Base-by-base conservation (phyloP, 2,329 filamentous ascomycete genomes). In the Neurospora sp. region DNA sequence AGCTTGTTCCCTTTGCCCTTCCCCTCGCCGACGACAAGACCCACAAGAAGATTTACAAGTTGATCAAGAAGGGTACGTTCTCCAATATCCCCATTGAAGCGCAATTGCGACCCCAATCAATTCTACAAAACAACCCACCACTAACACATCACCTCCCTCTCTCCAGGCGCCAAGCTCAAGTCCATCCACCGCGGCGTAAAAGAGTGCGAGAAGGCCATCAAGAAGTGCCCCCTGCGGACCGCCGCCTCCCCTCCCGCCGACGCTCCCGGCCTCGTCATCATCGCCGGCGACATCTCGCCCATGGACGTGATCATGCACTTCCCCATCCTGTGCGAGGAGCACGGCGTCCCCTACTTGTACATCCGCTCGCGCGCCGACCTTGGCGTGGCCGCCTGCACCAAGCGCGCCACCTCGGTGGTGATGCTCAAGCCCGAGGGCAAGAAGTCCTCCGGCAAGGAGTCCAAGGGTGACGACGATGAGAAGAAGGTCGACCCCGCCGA, bases 301-400 rank as follows among this genome's bases (percentile, higher is more conserved):
- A 95, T 96, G 90, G 96, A 99, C 82, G 96, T 99, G 80, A 97
- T 99, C 83, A 96, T 92, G 71, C 96, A 99, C 83, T 92, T 99
- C 74, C 96, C 96, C 77, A 92, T 99, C 70, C 90, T 98, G 70
- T 98, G 96, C 87, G 96, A 99, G 84, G 95, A 98, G 83, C 94
- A 97, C 86, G 92, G 92, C 82, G 92, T 97, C 71, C 96, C 96
- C 40, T 99, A 98, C 84, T 89, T 99, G 81, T 99, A 96, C 81
- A 92, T 99, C 76, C 89, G 90, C 72, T 96, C 92, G 77, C 91
- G 96, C 76, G 95, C 93, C 72, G 95, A 98, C 84, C 89, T 99
- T 70, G 96, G 96, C 78, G 92, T 92, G 75, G 95, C 96, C 3
- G 94, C 94, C 72, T 92, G 91, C 81, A 99, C 96, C 67, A 99